Conservation (phyloP, 352 stramenopile genomes). For the Pythium folliculosum region DNA sequence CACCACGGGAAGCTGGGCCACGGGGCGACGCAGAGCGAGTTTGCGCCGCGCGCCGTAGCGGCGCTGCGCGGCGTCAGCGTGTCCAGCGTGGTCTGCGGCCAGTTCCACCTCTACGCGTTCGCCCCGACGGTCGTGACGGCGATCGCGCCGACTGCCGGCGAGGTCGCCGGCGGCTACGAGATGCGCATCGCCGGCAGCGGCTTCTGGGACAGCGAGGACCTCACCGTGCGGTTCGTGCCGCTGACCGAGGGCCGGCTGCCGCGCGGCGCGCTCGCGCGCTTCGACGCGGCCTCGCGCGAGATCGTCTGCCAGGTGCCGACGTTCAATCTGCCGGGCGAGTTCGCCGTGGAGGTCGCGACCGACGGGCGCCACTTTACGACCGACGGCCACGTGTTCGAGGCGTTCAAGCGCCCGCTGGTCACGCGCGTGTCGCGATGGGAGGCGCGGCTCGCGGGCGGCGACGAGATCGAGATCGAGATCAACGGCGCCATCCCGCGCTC, state of each 20-base stretch:
- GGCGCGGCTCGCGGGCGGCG: conserved; percentile 34
- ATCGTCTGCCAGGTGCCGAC: conserved; percentile 68
- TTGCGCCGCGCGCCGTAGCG: conserved; percentile 40
- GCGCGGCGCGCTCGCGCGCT: conserved; percentile 50
- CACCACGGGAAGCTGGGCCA: conserved; percentile 59
- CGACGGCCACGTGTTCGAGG: conserved; percentile 56
- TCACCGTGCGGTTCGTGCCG: conserved; percentile 77
- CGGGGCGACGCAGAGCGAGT: conserved; percentile 26
- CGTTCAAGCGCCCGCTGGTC: conserved; percentile 48
- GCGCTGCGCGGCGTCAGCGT: conserved; percentile 40
- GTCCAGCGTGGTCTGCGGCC: conserved; percentile 47
- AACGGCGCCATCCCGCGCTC: conserved; percentile 44
- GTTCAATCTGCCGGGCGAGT: conserved; percentile 63
- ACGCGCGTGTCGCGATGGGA: conserved; percentile 47
- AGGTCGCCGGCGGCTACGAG: conserved; percentile 58
- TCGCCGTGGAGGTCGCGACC: conserved; percentile 74
- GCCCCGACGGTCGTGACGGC: conserved; percentile 52
- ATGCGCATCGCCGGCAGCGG: conserved; percentile 65
- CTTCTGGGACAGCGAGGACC: conserved; percentile 77
- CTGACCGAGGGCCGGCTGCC: conserved; percentile 55
- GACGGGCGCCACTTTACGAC: conserved; percentile 80
- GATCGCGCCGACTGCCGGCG: conserved; percentile 51
- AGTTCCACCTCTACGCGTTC: conserved; percentile 59
- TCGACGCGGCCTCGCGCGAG: conserved; percentile 37
- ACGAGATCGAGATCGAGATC: conserved; percentile 38